Evolutionary conservation across 129 eudicot species (phyloP).

Genomic region (Flaveria trinervia): DNA sequence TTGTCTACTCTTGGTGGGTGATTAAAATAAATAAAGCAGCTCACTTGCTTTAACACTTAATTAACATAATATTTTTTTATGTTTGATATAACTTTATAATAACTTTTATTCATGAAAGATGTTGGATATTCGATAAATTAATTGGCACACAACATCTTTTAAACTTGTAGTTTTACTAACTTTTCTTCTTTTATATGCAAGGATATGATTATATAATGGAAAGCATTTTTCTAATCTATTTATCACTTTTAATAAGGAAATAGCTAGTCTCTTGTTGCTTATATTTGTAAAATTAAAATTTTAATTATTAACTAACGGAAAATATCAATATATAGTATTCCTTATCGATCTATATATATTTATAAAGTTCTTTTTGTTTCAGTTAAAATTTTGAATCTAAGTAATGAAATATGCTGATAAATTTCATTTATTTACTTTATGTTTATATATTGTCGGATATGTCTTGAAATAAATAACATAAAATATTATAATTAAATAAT

Average conservation of each 20-base stretch:
- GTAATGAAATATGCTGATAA: too few species aligned
- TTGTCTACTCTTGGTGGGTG: slow-evolving; percentile 28
- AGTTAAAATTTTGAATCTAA: too few species aligned
- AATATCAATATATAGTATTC: too few species aligned
- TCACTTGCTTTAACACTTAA: slow-evolving; percentile 26
- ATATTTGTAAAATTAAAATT: not conserved
- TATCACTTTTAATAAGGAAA: not conserved
- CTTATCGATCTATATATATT: too few species aligned
- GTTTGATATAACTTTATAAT: not conserved
- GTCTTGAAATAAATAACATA: too few species aligned
- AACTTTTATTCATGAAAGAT: not conserved
- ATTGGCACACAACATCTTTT: not conserved
- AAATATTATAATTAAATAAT: too few species aligned
- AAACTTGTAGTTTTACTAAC: not conserved
- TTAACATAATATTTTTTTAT: not conserved
- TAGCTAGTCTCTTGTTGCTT: not conserved
- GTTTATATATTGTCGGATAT: too few species aligned
- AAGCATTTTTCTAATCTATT: not conserved
- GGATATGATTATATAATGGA: not conserved
- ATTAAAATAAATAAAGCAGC: slow-evolving; percentile 19
- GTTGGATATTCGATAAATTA: not conserved
- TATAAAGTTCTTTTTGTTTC: too few species aligned
- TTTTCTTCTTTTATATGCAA: not conserved
- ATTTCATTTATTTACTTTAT: too few species aligned
- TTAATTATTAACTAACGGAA: not conserved